Percentiles rank a stretch among this genome's conserved stretches.
These are phyloP conservation scores for Boletus reticuloceps DNA, from an alignment of 768 basidiomycete genomes.

Conservation along the genomic window DNA sequence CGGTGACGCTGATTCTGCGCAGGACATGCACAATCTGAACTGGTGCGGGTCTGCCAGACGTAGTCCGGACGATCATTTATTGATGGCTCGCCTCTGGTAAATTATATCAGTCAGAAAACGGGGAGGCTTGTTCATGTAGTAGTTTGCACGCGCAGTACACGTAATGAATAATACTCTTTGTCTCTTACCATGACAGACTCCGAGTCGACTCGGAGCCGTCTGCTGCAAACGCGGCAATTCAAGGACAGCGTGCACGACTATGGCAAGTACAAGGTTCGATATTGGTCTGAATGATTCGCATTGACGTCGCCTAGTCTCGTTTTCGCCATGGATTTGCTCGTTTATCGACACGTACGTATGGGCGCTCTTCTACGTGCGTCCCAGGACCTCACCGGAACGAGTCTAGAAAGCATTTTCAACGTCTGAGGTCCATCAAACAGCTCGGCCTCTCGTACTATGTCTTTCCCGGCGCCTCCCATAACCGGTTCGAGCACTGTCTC, in stretches of 20 bases:
- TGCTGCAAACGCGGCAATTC: constrained; percentile 23
- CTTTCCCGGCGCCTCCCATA: constrained; percentile 77
- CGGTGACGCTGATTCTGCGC: neutral
- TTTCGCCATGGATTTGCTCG: constrained; percentile 38
- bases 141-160: constrained; percentile 1
- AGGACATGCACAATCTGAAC: constrained; percentile 11
- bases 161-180: neutral
- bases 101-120: constrained; percentile 4
- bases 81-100: constrained; percentile 7
- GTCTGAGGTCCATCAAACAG: constrained; percentile 75
- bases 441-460: constrained; percentile 75
- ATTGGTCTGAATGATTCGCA: neutral
- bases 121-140: neutral
- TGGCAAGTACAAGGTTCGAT: constrained; percentile 26
- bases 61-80: neutral
- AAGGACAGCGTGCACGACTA: constrained; percentile 44
- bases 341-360: constrained; percentile 66
- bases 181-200: neutral
- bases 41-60: neutral
- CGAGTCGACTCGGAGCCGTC: constrained; percentile 3
- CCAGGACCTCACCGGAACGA: neutral
- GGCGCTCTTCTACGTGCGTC: neutral
- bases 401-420: constrained; percentile 69
- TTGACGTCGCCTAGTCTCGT: constrained; percentile 14
- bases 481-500: constrained; percentile 81